A percentile compares a stretch with the other conserved stretches of the same genome.
Evolutionary conservation across 1,139 yeast species (phyloP).

Genomic region (Candida tetrigidarum): DNA sequence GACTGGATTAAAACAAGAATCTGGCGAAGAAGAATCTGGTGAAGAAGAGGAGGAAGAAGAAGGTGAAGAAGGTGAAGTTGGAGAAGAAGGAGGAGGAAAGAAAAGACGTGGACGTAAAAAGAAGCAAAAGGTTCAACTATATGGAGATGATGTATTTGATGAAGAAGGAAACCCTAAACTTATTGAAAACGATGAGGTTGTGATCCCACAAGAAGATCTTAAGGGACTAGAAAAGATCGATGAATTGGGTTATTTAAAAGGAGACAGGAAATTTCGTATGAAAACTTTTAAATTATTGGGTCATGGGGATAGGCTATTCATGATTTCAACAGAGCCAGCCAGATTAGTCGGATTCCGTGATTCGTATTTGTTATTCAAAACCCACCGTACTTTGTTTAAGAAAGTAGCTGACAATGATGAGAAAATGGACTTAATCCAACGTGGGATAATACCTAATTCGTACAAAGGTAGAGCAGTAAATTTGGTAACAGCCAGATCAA

Average conservation of each 20-base stretch:
- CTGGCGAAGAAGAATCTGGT: constrained; percentile 23
- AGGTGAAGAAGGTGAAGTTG: constrained; percentile 29
- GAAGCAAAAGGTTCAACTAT: constrained; percentile 34
- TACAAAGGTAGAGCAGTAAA: constrained; percentile 91
- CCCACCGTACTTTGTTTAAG: constrained; percentile 75
- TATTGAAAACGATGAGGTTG: constrained; percentile 78
- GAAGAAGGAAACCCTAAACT: constrained; percentile 56
- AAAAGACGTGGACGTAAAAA: constrained; percentile 53
- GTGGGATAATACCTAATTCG: constrained; percentile 85
- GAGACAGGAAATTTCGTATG: constrained; percentile 79
- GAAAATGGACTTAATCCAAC: constrained; percentile 79
- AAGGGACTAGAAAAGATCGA: constrained; percentile 81
- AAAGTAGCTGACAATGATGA: constrained; percentile 77
- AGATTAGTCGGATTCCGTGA: constrained; percentile 94
- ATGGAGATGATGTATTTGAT: constrained; percentile 48
- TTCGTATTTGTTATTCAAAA: constrained; percentile 87
- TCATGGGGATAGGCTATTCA: constrained; percentile 73
- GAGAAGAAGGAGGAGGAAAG: constrained; percentile 27
- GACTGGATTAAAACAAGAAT: constrained; percentile 24
- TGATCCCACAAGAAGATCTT: constrained; percentile 72
- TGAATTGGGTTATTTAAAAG: constrained; percentile 66
- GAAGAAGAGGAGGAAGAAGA: constrained; percentile 28
- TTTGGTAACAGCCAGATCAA: constrained; percentile 87
- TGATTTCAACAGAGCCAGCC: constrained; percentile 97
- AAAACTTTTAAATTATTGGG: constrained; percentile 80